These are phyloP conservation scores for Acorus gramineus DNA, from an alignment of 106 monocot species.

Conservation along the genomic window DNA sequence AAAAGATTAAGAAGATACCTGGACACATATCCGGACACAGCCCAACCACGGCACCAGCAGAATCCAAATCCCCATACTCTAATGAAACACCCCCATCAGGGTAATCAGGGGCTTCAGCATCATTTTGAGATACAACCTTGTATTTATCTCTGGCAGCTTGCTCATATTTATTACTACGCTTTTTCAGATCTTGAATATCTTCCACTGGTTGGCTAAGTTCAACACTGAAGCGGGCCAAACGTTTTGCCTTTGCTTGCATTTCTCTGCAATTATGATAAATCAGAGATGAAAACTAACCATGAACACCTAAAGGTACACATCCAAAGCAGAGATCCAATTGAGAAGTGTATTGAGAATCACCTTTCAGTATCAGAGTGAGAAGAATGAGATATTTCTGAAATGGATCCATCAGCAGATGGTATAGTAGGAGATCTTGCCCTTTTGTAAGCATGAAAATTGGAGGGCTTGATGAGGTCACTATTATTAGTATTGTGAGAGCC, in stretches of 20 bases:
- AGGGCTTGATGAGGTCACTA: too few relatives aligned
- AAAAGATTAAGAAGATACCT: slow-evolving; percentile 26
- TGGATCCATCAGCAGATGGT: too few relatives aligned
- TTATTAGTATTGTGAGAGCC: too few relatives aligned
- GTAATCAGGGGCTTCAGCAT: slow-evolving; percentile 7
- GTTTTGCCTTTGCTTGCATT: slow-evolving; percentile 72
- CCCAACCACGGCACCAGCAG: slow-evolving; percentile 44
- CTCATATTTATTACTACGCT: slow-evolving; percentile 18
- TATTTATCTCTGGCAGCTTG: slow-evolving; percentile 5
- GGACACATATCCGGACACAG: slow-evolving; percentile 96
- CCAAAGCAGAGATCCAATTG: too few relatives aligned
- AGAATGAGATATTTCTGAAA: too few relatives aligned
- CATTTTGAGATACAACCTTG: neutral
- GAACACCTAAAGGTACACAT: too few relatives aligned
- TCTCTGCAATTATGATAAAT: slow-evolving; percentile 38
- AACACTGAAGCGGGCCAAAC: slow-evolving; percentile 61
- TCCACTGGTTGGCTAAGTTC: slow-evolving; percentile 51
- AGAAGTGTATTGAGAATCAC: slow-evolving; percentile 5
- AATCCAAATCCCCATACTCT: slow-evolving; percentile 30
- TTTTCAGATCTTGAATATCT: slow-evolving; percentile 13
- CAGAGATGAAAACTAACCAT: neutral
- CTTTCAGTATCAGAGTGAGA: slow-evolving; percentile 29
- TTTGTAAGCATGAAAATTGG: too few relatives aligned
- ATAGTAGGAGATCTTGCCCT: too few relatives aligned
- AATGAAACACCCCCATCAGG: slow-evolving; percentile 4